Evolutionary conservation across 179 eudicot species (phyloP).

Genomic region (Carnegiea gigantea): DNA sequence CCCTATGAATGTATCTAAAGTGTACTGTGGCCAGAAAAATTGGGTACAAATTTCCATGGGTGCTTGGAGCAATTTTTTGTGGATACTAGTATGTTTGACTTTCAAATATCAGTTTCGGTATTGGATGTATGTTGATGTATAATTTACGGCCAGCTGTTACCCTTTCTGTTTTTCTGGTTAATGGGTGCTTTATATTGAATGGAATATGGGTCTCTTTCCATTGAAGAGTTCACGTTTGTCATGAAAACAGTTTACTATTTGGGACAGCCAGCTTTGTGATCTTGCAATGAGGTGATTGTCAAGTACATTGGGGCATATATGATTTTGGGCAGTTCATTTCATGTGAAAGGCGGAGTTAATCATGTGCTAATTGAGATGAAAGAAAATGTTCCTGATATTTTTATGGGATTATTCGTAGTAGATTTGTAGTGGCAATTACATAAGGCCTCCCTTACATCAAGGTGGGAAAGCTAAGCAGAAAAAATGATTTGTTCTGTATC

Average conservation of each 20-base stretch:
- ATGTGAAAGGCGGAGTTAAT: slow-evolving; percentile 8
- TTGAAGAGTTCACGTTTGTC: slow-evolving; percentile 14
- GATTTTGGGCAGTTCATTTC: slow-evolving; percentile 10
- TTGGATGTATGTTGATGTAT: slow-evolving; percentile 28
- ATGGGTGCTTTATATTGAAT: slow-evolving; percentile 16
- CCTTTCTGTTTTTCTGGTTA: slow-evolving; percentile 16
- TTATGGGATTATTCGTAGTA: not conserved
- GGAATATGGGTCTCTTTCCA: slow-evolving; percentile 16
- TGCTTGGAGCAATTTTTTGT: slow-evolving; percentile 29
- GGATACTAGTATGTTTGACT: slow-evolving; percentile 23
- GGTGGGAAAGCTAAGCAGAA: not conserved
- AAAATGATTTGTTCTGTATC: not conserved
- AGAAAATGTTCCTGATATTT: not conserved
- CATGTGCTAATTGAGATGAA: not conserved
- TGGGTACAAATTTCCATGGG: slow-evolving; percentile 24
- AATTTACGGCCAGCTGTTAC: slow-evolving; percentile 21
- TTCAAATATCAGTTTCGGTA: slow-evolving; percentile 23
- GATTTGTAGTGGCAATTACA: not conserved
- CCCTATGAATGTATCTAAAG: slow-evolving; percentile 23
- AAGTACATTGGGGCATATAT: slow-evolving; percentile 15
- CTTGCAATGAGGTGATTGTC: slow-evolving; percentile 20
- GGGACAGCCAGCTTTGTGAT: slow-evolving; percentile 17
- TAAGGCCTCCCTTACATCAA: not conserved
- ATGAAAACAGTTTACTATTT: slow-evolving; percentile 14
- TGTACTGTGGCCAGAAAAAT: slow-evolving; percentile 23